A percentile compares a stretch with the other conserved stretches of the same genome.
These are phyloP conservation scores for Claviceps arundinis DNA, from an alignment of 2,329 filamentous ascomycete genomes.

Conservation along the genomic window DNA sequence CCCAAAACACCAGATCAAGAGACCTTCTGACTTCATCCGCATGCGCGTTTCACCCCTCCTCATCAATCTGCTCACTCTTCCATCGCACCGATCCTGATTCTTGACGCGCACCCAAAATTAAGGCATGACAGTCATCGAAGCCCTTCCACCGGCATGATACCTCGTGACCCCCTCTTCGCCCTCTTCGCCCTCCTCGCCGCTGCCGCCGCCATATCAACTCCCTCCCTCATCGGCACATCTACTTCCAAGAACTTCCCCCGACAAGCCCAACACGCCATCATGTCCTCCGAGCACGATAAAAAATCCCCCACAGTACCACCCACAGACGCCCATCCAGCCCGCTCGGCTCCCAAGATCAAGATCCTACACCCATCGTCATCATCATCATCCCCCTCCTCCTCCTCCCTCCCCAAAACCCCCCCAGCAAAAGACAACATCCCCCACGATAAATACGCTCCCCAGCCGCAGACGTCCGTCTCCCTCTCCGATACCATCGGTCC, in stretches of 20 bases:
- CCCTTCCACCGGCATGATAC: neutral
- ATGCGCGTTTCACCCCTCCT: too few species aligned
- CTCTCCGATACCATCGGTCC: constrained; percentile 77
- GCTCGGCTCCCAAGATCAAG: constrained; percentile 4
- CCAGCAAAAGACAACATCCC: constrained; percentile 8
- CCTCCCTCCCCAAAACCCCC: constrained; percentile 1
- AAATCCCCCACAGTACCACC: neutral
- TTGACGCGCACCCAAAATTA: too few species aligned
- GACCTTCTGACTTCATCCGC: too few species aligned
- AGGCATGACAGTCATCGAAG: too few species aligned
- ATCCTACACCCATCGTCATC: neutral
- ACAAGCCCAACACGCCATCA: neutral
- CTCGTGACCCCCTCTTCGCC: neutral
- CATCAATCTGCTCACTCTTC: too few species aligned
- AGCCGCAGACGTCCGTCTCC: constrained; percentile 37
- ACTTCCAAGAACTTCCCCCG: neutral
- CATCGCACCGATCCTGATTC: too few species aligned
- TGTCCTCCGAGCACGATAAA: neutral
- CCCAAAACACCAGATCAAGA: too few species aligned
- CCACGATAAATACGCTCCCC: constrained; percentile 9
- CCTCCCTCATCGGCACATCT: neutral
- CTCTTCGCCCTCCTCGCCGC: neutral
- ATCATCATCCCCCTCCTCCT: neutral
- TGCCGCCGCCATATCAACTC: neutral
- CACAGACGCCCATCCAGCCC: neutral